These are phyloP conservation scores for Begonia masoniana DNA, from an alignment of 306 rosid genomes.

Conservation along the genomic window DNA sequence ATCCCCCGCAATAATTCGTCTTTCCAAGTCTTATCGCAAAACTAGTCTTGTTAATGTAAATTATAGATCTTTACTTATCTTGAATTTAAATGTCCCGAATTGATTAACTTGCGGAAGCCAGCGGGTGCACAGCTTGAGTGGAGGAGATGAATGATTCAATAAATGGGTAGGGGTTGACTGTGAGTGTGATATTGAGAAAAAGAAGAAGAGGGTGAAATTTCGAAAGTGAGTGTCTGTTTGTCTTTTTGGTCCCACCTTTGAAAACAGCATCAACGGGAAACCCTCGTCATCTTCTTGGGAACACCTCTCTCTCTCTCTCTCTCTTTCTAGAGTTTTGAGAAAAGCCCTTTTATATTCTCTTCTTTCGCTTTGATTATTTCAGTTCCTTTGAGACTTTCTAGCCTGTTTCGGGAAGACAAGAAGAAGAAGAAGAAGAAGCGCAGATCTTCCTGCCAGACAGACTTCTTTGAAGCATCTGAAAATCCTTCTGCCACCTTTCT, in stretches of 20 bases:
- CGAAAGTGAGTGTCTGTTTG: no score
- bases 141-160: no score
- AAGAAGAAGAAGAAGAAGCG: conserved; percentile 1
- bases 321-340: background rate
- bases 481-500: conserved; percentile 7
- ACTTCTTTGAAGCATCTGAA: conserved; percentile 1
- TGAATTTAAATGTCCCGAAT: no score
- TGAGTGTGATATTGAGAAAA: no score
- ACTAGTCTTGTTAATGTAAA: no score
- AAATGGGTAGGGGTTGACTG: no score
- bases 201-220: no score
- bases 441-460: background rate
- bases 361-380: background rate
- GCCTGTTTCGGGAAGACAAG: background rate
- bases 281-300: conserved; percentile 14
- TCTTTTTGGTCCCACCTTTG: conserved; percentile 2
- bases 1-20: no score
- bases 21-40: no score
- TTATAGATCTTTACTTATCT: no score
- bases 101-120: no score
- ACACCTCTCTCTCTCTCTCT: background rate
- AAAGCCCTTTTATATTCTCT: background rate
- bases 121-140: no score
- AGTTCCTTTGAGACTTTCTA: background rate
- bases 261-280: conserved; percentile 14